Conservation (phyloP, 805 yeast species). For the Kuraishia hungarica region DNA sequence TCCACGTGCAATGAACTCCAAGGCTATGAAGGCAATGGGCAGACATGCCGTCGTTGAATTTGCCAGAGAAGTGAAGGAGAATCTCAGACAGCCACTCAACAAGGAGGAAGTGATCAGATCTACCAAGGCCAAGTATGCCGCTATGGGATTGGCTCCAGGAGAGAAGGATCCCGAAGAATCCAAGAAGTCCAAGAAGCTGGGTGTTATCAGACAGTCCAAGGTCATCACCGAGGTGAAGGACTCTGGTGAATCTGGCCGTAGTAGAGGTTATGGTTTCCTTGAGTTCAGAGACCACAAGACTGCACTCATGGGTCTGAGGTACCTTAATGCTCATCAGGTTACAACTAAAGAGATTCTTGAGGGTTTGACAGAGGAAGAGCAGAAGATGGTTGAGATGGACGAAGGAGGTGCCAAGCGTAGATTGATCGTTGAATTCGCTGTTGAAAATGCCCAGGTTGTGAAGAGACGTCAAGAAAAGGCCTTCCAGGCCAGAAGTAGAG, state of each 20-base stretch:
- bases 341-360: slow-evolving; percentile 58
- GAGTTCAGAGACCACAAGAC: slow-evolving; percentile 87
- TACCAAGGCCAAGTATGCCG: slow-evolving; percentile 43
- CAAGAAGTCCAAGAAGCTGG: slow-evolving; percentile 66
- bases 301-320: slow-evolving; percentile 93
- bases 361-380: slow-evolving; percentile 66
- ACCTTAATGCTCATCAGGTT: slow-evolving; percentile 92
- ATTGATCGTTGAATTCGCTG: slow-evolving; percentile 88
- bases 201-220: slow-evolving; percentile 91
- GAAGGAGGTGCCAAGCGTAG: slow-evolving; percentile 57
- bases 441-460: slow-evolving; percentile 90
- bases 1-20: slow-evolving; percentile 87
- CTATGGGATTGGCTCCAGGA: slow-evolving; percentile 26
- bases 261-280: slow-evolving; percentile 94
- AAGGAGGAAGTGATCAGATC: slow-evolving; percentile 87
- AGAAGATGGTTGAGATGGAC: slow-evolving; percentile 43
- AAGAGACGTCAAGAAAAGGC: slow-evolving; percentile 55
- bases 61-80: slow-evolving; percentile 79
- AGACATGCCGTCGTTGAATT: slow-evolving; percentile 92
- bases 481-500: slow-evolving; percentile 8
- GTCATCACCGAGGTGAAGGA: slow-evolving; percentile 90
- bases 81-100: slow-evolving; percentile 71
- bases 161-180: slow-evolving; percentile 26
- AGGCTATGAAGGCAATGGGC: slow-evolving; percentile 83
- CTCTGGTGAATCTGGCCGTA: slow-evolving; percentile 77